A percentile compares a stretch with the other conserved stretches of the same genome.
phyloP scores from a whole-genome alignment of 148 eudicot genomes.

The Amaranthus cruentus region DNA sequence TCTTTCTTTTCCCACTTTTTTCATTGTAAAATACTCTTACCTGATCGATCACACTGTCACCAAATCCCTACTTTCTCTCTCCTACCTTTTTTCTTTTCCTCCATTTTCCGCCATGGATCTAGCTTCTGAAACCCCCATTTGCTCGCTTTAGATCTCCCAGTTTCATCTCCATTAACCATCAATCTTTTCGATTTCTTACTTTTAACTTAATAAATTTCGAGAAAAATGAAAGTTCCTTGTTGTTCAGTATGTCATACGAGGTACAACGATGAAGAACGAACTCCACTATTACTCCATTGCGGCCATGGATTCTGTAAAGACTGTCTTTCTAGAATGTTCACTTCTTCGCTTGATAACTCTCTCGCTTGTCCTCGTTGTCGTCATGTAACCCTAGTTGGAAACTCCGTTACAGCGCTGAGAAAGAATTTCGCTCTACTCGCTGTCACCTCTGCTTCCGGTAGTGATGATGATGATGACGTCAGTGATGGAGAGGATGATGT shows the following conservation, averaged over 20 bases:
- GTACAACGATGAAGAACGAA: conserved; percentile 73
- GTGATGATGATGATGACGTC: conserved; percentile 33
- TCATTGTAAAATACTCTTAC: neutral
- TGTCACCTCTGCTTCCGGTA: conserved; percentile 19
- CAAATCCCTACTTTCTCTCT: conserved; percentile 28
- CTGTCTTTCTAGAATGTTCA: conserved; percentile 70
- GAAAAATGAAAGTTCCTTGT: conserved; percentile 60
- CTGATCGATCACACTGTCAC: conserved; percentile 23
- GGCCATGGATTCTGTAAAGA: conserved; percentile 97
- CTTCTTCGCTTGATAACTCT: conserved; percentile 49
- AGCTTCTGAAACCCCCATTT: neutral
- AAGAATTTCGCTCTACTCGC: conserved; percentile 77
- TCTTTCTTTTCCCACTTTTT: neutral
- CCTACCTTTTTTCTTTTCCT: neutral
- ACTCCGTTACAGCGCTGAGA: conserved; percentile 67
- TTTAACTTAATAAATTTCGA: neutral
- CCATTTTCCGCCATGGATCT: conserved; percentile 23
- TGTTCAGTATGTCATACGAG: conserved; percentile 81
- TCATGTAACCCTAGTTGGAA: conserved; percentile 75
- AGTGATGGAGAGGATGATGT: conserved; percentile 25
- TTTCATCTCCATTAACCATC: neutral
- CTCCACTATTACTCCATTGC: conserved; percentile 78
- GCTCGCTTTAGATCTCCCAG: conserved; percentile 20
- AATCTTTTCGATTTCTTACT: no score
- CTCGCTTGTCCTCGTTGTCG: conserved; percentile 94